Percentiles rank a stretch among this genome's conserved stretches.
phyloP scores from a whole-genome alignment of 2,329 filamentous ascomycete species.

The Fusarium irregulare region DNA sequence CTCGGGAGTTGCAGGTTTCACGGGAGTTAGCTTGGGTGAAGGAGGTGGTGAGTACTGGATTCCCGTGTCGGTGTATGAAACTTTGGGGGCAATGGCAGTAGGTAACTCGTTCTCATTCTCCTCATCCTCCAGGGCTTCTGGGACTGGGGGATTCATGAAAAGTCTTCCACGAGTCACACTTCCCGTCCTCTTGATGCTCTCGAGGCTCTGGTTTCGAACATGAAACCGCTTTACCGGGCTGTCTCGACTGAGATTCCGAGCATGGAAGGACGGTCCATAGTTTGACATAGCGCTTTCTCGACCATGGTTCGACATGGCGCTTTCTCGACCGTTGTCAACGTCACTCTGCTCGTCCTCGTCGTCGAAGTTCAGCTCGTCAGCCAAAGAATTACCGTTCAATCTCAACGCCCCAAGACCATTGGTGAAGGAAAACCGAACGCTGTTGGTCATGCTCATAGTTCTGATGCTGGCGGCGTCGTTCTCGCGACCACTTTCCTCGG shows the following conservation, averaged over 20 bases:
- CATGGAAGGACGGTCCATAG: constrained; percentile 57
- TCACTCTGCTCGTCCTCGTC: constrained; percentile 82
- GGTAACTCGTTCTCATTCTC: constrained; percentile 63
- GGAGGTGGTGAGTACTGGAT: constrained; percentile 87
- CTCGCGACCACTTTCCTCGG: constrained; percentile 71
- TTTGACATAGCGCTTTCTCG: constrained; percentile 70
- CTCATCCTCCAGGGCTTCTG: constrained; percentile 67
- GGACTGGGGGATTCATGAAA: constrained; percentile 64
- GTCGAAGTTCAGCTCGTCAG: constrained; percentile 90
- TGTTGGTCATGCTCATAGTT: constrained; percentile 78
- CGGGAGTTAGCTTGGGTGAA: constrained; percentile 68
- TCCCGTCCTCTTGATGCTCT: constrained; percentile 66
- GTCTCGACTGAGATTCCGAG: constrained; percentile 68
- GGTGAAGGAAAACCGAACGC: constrained; percentile 78
- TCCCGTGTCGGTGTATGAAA: constrained; percentile 77
- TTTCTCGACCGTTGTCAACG: constrained; percentile 72
- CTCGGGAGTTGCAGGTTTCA: constrained; percentile 58
- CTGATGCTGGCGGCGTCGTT: constrained; percentile 77
- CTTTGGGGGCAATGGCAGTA: constrained; percentile 51
- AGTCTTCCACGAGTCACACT: constrained; percentile 66
- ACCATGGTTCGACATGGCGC: constrained; percentile 68
- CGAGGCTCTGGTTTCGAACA: constrained; percentile 67
- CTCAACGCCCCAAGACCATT: constrained; percentile 67
- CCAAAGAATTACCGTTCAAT: constrained; percentile 78
- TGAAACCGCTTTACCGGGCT: constrained; percentile 63